A percentile compares a stretch with the other conserved stretches of the same genome.
phyloP scores from a whole-genome alignment of 2,329 filamentous ascomycete genomes.

The Fusarium protoensiforme region DNA sequence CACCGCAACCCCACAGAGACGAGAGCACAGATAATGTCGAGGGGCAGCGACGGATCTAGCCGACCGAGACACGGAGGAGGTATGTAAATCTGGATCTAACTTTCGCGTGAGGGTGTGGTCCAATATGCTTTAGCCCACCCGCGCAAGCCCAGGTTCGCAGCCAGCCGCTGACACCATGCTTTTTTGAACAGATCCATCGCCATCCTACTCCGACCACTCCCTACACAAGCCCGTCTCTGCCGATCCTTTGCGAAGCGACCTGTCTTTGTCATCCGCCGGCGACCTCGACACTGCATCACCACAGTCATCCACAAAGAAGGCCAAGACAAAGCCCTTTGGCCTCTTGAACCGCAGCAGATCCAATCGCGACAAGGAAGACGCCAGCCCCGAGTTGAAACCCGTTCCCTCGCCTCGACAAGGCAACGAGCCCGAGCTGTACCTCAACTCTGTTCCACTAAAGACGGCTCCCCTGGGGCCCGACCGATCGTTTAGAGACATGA shows the following conservation, averaged over 20 bases:
- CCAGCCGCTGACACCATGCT: conserved; percentile 36
- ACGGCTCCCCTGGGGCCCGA: conserved; percentile 75
- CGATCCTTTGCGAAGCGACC: conserved; percentile 61
- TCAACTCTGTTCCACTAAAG: conserved; percentile 57
- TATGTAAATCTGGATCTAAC: conserved; percentile 43
- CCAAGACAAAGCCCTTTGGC: conserved; percentile 66
- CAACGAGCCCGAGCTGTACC: conserved; percentile 43
- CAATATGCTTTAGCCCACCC: conserved; percentile 31
- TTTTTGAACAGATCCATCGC: conserved; percentile 41
- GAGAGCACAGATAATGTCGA: conserved; percentile 52
- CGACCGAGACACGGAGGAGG: conserved; percentile 48
- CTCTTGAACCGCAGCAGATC: conserved; percentile 64
- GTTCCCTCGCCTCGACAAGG: conserved; percentile 33
- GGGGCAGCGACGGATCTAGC: conserved; percentile 48
- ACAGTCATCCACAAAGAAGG: conserved; percentile 56
- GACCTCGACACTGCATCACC: conserved; percentile 56
- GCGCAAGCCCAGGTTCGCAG: conserved; percentile 15
- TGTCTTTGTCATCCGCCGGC: conserved; percentile 61
- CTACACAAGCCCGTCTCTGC: conserved; percentile 54
- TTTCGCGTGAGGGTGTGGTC: conserved; percentile 16
- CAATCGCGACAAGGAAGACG: conserved; percentile 61
- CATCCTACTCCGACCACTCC: conserved; percentile 44
- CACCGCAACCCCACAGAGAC: conserved; percentile 50
- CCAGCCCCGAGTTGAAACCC: conserved; percentile 52
- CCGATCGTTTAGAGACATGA: conserved; percentile 74